Percentiles rank a stretch among this genome's conserved stretches.
Conservation (phyloP, 1,284 basidiomycete genomes). For the Cryptococcus hybrid region DNA sequence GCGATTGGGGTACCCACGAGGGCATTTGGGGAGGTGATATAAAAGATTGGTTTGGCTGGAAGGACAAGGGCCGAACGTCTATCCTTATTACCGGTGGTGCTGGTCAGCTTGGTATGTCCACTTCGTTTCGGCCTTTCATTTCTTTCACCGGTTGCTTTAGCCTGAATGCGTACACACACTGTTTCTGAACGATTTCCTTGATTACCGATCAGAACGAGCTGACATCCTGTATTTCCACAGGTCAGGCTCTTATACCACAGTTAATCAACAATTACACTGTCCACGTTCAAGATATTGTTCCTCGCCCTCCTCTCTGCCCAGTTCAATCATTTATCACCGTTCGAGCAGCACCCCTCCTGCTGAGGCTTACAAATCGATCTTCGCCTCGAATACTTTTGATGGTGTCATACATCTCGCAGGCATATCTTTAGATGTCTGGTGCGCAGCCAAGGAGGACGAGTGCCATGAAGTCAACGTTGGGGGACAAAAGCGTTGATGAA, state of each 20-base stretch:
- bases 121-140: background rate
- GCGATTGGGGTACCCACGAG: background rate
- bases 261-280: constrained; percentile 26
- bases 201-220: background rate
- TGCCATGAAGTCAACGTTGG: constrained; percentile 39
- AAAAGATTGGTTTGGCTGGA: constrained; percentile 14
- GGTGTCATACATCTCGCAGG: constrained; percentile 25
- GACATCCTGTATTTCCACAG: constrained; percentile 7
- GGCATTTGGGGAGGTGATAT: background rate
- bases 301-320: constrained; percentile 20
- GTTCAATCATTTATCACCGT: constrained; percentile 20
- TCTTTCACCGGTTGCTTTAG: too few species aligned
- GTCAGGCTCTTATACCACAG: constrained; percentile 28
- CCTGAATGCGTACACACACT: too few species aligned
- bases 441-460: constrained; percentile 29
- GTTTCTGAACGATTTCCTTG: too few species aligned
- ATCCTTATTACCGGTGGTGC: constrained; percentile 20
- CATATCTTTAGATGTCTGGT: constrained; percentile 41
- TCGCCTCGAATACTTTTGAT: constrained; percentile 12
- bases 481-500: constrained; percentile 29
- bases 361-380: constrained; percentile 15
- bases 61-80: constrained; percentile 3
- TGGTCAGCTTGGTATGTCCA: constrained; percentile 33
- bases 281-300: constrained; percentile 31
- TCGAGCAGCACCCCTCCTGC: constrained; percentile 15